A percentile compares a stretch with the other conserved stretches of the same genome.
Conservation (phyloP, 805 yeast genomes). For the Clavispora phyllophila region DNA sequence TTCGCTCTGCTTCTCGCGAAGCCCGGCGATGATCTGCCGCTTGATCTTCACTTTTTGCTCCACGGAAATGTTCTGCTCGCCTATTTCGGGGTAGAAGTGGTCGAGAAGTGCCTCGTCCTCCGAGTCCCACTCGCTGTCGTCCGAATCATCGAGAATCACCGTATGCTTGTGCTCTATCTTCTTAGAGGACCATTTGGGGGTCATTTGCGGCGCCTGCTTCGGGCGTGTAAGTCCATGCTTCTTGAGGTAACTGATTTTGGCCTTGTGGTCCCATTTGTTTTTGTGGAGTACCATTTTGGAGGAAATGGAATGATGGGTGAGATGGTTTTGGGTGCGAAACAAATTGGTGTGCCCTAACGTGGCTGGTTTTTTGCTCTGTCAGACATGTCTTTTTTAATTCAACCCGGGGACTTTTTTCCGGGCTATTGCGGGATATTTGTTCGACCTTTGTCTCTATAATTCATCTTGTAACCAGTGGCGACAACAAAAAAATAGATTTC, state of each 20-base stretch:
- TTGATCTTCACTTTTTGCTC: conserved; percentile 35
- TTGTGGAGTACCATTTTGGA: conserved; percentile 37
- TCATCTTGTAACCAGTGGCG: no score
- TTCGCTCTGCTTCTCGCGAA: conserved; percentile 8
- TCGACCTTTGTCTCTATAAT: no score
- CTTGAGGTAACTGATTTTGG: conserved; percentile 32
- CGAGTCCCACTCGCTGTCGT: conserved; percentile 37
- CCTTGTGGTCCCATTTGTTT: conserved; percentile 41
- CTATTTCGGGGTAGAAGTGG: conserved; percentile 36
- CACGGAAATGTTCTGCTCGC: conserved; percentile 26
- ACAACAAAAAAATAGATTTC: no score
- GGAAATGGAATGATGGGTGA: conserved; percentile 1
- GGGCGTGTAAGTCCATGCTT: conserved; percentile 34
- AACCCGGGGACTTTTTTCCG: no score
- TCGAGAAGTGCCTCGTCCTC: conserved; percentile 36
- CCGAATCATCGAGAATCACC: conserved; percentile 23
- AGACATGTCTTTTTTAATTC: no score
- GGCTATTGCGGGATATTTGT: no score
- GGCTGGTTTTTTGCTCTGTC: no score
- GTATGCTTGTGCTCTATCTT: conserved; percentile 10
- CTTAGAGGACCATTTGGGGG: conserved; percentile 34
- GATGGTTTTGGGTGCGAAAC: conserved; percentile 6
- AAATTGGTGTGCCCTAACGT: not conserved
- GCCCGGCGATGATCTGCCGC: conserved; percentile 24
- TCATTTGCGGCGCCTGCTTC: conserved; percentile 9